Evolutionary conservation across 2,329 filamentous ascomycete species (phyloP), one percentile per base, ranked within the genome.

Genomic region (Stachybotrys elegans): DNA sequence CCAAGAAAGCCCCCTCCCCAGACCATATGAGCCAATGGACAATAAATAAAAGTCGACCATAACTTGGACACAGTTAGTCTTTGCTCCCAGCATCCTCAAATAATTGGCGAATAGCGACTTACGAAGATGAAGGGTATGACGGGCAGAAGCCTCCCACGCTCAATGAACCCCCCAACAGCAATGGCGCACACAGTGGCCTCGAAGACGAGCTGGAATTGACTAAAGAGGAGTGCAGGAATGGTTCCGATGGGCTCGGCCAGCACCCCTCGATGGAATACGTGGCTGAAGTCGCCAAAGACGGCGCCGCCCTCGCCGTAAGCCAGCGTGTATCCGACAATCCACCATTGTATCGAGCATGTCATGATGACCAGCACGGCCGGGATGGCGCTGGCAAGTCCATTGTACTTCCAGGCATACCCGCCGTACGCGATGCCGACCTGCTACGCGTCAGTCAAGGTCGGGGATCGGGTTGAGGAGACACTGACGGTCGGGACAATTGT

Each of bases 181-280:
- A 51, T 49, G 22, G 49, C 49, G n/a, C 47, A 49, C 3, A 51
- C 49, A 3, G 49, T 51, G 2, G 49, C 49, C 23, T 49, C 47
- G 20, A 51, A 51, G n/a, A 51, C 47, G 7, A 51, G 44, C 44
- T 51, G 49, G 38, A 51, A 51, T 21, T 51, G 47, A 21, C 49
- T 51, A 44, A 51, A 51, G 16, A 51, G 34, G 8, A 51, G n/a
- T 6, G 49, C 47, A 2, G 49, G 49, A 8, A 51, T 51, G 2
- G 49, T 51, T 3, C 49, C 49, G 12, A 51, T 35, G 1, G 49
- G 49, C 27, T 51, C 23, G 5, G 47, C 44, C 22, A 51, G 37
- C n/a, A 49, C 49, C 6, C 49, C 49, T 11, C 47, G 47, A 22
- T 51, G 49, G 23, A 51, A 47, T 7, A 48, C 43, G 22, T 51